These are phyloP conservation scores for Alternaria arborescens DNA, from an alignment of 2,329 filamentous ascomycete genomes.

Conservation along the genomic window DNA sequence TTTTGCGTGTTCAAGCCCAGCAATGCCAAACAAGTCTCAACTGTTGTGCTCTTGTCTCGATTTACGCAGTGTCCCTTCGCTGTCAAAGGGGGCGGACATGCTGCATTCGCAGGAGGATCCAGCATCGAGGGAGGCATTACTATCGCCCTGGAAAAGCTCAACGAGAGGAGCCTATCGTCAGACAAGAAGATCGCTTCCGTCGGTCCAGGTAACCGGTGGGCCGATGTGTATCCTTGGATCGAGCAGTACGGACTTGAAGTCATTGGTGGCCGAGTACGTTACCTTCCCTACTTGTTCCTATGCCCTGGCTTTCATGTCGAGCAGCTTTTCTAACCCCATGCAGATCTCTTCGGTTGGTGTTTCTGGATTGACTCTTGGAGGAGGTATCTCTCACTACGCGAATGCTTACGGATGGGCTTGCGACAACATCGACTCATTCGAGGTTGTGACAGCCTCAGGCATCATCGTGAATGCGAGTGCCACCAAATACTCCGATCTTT, in stretches of 20 bases:
- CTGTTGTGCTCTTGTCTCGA: constrained; percentile 30
- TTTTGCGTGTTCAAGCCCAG: constrained; percentile 41
- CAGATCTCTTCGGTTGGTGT: constrained; percentile 26
- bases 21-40: constrained; percentile 28
- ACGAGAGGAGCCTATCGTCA: constrained; percentile 27
- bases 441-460: constrained; percentile 38
- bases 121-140: constrained; percentile 47
- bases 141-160: constrained; percentile 37
- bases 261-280: constrained; percentile 41
- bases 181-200: constrained; percentile 37
- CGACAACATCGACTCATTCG: constrained; percentile 46
- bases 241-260: constrained; percentile 39
- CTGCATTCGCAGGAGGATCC: constrained; percentile 37
- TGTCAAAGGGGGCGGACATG: constrained; percentile 49
- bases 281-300: background rate
- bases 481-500: constrained; percentile 49
- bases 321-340: constrained; percentile 2
- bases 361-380: constrained; percentile 30
- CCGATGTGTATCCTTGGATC: constrained; percentile 43
- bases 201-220: constrained; percentile 48
- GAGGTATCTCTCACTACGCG: constrained; percentile 38
- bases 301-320: background rate
- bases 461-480: constrained; percentile 23
- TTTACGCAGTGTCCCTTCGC: constrained; percentile 50
- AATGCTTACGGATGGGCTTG: constrained; percentile 36